These are phyloP conservation scores for Fomes fomentarius DNA, from an alignment of 1,284 basidiomycete species.

Conservation along the genomic window DNA sequence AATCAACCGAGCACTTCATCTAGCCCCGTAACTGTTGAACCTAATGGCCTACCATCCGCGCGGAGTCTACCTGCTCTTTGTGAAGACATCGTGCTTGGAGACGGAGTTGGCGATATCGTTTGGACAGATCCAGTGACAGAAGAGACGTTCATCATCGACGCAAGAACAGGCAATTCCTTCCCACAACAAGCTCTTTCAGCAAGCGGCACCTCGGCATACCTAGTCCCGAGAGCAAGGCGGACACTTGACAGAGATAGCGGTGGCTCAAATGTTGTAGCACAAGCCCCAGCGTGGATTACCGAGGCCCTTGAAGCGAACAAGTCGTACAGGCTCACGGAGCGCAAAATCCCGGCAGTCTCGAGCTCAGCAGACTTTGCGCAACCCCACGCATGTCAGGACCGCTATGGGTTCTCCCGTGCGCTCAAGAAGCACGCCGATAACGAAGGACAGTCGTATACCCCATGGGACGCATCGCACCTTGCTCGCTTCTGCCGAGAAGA, in stretches of 20 bases:
- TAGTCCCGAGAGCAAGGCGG: constrained; percentile 7
- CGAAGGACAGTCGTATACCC: neutral
- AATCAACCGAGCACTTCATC: too few species aligned
- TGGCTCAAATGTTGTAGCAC: neutral
- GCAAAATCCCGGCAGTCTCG: constrained; percentile 47
- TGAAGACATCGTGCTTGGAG: neutral
- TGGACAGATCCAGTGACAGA: constrained; percentile 71
- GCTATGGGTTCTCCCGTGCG: neutral
- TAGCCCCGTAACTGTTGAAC: too few species aligned
- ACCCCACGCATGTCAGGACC: neutral
- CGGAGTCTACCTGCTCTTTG: neutral
- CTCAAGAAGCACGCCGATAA: neutral
- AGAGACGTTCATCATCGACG: constrained; percentile 71
- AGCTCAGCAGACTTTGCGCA: constrained; percentile 23
- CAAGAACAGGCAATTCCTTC: constrained; percentile 62
- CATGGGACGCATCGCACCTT: constrained; percentile 20
- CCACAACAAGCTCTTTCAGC: constrained; percentile 35
- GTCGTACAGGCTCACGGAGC: constrained; percentile 48
- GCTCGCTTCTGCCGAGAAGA: constrained; percentile 54
- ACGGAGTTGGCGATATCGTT: constrained; percentile 33
- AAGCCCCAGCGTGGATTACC: constrained; percentile 53
- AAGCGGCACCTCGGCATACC: constrained; percentile 7
- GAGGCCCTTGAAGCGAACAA: constrained; percentile 58
- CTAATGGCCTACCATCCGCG: too few species aligned
- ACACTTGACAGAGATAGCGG: neutral